Base-by-base conservation (phyloP, 2,329 filamentous ascomycete genomes). In the Apiospora kogelbergensis region DNA sequence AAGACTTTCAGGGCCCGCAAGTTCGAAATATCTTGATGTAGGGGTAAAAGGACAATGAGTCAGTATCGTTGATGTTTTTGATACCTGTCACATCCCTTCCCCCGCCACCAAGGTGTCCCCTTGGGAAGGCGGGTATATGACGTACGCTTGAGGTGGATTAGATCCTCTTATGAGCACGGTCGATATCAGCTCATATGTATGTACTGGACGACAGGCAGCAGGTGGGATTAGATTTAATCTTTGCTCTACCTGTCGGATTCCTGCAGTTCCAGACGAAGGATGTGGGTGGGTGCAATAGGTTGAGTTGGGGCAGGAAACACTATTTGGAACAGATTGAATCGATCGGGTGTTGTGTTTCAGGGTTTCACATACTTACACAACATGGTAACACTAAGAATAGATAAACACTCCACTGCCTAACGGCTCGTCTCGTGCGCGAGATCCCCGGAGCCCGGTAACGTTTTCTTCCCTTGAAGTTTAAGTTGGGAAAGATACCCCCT, bases 341-440 rank as follows among this genome's bases (percentile, higher is more conserved):
- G 48, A 33, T 30, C 48, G 48, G 48, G 48, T 33, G 26, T 33
- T 33, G 15, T 33, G 48, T 57, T 57, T 57, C 48, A 57, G 48
- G 37, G 30, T 33, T 60, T 60, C 26, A 60, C 37, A 60, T 60
- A n/a, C 7, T 33, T 33, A 13, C 46, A 33, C n/a, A 60, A n/a
- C 53, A 60, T n/a, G 30, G 53, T 60, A 9, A 57, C 48, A 57
- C 48, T 33, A 57, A 57, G 48, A 57, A 57, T 57, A 57, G 26
- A 33, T 33, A n/a, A 33, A n/a, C 30, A 60, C 53, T 22, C 30
- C 53, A 37, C 53, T 6, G 15, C 7, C 24, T 20, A 60, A 37
- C 53, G 53, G 48, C 33, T 20, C n/a, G n/a, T n/a, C n/a, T n/a
- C n/a, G n/a, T 45, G 42, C 15, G 42, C 42, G 20, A 9, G 17